Evolutionary conservation across 2,329 filamentous ascomycete genomes (phyloP).

Genomic region (Colletotrichum sp.): DNA sequence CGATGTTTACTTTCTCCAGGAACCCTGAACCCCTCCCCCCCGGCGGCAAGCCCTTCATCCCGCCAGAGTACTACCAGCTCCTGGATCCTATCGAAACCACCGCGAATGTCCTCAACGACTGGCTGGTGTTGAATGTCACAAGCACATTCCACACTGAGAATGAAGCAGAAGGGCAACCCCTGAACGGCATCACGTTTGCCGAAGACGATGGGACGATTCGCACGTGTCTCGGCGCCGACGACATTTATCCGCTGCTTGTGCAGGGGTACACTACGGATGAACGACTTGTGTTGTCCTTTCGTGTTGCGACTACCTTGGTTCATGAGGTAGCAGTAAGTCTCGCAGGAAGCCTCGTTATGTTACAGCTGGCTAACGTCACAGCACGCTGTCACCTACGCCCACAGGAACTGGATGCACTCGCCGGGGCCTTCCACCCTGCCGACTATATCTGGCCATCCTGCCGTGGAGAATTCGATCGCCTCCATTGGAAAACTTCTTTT

Average conservation of each 20-base stretch:
- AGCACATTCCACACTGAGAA: background rate
- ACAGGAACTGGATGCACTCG: background rate
- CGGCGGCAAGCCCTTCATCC: background rate
- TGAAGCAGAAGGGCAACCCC: background rate
- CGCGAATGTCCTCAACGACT: background rate
- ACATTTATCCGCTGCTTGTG: constrained; percentile 29
- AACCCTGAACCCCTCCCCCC: background rate
- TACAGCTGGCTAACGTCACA: no score
- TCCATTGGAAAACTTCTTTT: background rate
- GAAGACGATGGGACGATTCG: constrained; percentile 5
- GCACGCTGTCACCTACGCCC: constrained; percentile 1
- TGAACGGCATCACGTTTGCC: background rate
- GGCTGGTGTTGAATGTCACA: background rate
- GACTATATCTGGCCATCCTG: background rate
- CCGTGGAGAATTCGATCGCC: background rate
- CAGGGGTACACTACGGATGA: constrained; percentile 28
- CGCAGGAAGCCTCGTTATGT: background rate
- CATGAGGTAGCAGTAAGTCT: constrained; percentile 34
- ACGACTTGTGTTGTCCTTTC: constrained; percentile 26
- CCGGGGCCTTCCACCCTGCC: background rate
- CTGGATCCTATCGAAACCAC: background rate
- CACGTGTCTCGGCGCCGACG: constrained; percentile 14
- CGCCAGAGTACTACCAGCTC: background rate
- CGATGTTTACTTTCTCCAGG: background rate
- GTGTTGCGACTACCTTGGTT: constrained; percentile 25